Percentiles rank a stretch among this genome's conserved stretches.
Evolutionary conservation across 805 yeast species (phyloP).

Genomic region (Candida cerambycidarum): DNA sequence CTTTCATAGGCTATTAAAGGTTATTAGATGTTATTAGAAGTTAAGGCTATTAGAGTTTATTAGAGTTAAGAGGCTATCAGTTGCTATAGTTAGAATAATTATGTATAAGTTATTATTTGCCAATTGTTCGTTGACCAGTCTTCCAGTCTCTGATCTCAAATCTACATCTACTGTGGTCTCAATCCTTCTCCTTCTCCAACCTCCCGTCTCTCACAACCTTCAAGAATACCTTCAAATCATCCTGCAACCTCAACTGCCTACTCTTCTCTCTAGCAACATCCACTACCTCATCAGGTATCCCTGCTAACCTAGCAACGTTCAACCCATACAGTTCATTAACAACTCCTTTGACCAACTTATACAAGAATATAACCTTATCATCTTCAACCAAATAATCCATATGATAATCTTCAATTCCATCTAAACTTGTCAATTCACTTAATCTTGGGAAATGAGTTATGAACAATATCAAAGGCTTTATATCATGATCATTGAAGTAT

Average conservation of each 20-base stretch:
- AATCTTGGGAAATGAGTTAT: slow-evolving; percentile 83
- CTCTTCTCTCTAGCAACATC: slow-evolving; percentile 44
- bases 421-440: slow-evolving; percentile 47
- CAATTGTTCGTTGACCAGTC: too few species aligned
- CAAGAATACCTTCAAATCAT: slow-evolving; percentile 20
- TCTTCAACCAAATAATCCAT: slow-evolving; percentile 58
- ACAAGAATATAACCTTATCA: slow-evolving; percentile 37
- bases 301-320: slow-evolving; percentile 80
- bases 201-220: not conserved
- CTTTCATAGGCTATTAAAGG: too few species aligned
- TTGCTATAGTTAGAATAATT: too few species aligned
- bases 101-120: too few species aligned
- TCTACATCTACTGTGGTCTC: too few species aligned
- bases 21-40: too few species aligned
- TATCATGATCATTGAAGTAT: slow-evolving; percentile 44
- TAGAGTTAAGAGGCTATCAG: too few species aligned
- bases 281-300: slow-evolving; percentile 49
- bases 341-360: slow-evolving; percentile 37
- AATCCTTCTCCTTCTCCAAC: too few species aligned
- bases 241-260: slow-evolving; percentile 25
- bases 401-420: slow-evolving; percentile 57
- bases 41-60: too few species aligned
- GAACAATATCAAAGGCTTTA: slow-evolving; percentile 62
- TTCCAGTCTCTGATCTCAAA: too few species aligned
- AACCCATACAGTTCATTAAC: slow-evolving; percentile 72